Evolutionary conservation across 2,329 filamentous ascomycete genomes (phyloP).

Genomic region (Sporothrix globosa): DNA sequence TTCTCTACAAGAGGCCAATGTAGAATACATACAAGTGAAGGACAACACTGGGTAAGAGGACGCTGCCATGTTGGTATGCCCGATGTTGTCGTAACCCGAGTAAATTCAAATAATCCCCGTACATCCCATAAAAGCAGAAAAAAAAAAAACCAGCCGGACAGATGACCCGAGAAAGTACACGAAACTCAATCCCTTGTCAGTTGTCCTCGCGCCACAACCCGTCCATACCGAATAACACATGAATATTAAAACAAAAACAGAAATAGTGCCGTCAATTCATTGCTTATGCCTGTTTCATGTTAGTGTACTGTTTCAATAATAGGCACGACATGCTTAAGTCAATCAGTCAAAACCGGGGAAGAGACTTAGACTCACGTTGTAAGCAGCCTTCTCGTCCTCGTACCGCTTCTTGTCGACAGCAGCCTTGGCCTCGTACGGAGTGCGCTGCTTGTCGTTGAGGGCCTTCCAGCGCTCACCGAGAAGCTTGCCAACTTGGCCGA

Average conservation of each 20-base stretch:
- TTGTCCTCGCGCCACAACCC: slow-evolving; percentile 36
- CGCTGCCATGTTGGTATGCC: slow-evolving; percentile 20
- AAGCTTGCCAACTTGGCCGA: slow-evolving; percentile 97
- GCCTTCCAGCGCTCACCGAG: slow-evolving; percentile 99
- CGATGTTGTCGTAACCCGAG: slow-evolving; percentile 33
- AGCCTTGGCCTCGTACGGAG: slow-evolving; percentile 95
- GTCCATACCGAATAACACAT: slow-evolving; percentile 34
- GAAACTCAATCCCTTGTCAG: slow-evolving; percentile 36
- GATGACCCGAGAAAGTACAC: slow-evolving; percentile 33
- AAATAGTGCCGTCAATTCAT: slow-evolving; percentile 8
- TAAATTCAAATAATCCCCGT: slow-evolving; percentile 35
- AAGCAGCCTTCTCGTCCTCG: slow-evolving; percentile 94
- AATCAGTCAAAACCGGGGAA: too few species aligned
- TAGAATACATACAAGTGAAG: background rate
- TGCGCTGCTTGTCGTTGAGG: slow-evolving; percentile 87
- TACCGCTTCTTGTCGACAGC: slow-evolving; percentile 98
- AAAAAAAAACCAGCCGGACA: slow-evolving; percentile 31
- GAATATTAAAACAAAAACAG: slow-evolving; percentile 30
- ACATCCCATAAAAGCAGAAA: slow-evolving; percentile 36
- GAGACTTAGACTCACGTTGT: slow-evolving; percentile 68
- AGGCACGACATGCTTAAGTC: background rate
- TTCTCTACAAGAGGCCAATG: background rate
- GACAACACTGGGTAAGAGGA: slow-evolving; percentile 15
- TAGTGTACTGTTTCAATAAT: background rate
- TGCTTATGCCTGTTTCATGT: slow-evolving; percentile 28